Evolutionary conservation across 495 filamentous ascomycete species (phyloP).

Genomic region (Filosporella fistucella): DNA sequence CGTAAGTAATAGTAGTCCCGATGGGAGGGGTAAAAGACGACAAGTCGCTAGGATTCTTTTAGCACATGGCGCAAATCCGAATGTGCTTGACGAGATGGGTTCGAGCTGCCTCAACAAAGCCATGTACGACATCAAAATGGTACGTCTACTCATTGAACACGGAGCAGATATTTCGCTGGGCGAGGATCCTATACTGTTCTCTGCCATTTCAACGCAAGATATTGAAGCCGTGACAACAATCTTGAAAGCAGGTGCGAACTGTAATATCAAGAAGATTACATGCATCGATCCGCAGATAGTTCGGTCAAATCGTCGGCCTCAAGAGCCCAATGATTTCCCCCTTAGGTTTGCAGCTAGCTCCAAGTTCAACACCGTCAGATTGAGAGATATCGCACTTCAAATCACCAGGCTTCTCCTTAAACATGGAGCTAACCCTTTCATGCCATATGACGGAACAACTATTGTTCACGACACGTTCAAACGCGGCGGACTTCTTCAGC

Average conservation of each 20-base stretch:
- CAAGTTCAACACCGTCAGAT: background rate
- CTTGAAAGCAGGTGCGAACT: slow-evolving; percentile 12
- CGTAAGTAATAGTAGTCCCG: slow-evolving; percentile 5
- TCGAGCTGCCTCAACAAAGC: slow-evolving; percentile 18
- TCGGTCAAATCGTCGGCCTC: background rate
- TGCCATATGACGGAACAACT: background rate
- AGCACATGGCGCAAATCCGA: slow-evolving; percentile 33
- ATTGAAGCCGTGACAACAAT: slow-evolving; percentile 3
- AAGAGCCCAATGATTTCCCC: background rate
- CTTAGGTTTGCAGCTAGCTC: slow-evolving; percentile 4
- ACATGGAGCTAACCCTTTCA: background rate
- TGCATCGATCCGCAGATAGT: background rate
- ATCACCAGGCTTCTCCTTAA: slow-evolving; percentile 4
- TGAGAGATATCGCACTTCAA: background rate
- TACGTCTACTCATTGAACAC: slow-evolving; percentile 19
- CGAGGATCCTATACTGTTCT: slow-evolving; percentile 3
- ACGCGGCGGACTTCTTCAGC: background rate
- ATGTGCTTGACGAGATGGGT: slow-evolving; percentile 27
- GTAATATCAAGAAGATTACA: background rate
- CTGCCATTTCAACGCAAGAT: slow-evolving; percentile 15
- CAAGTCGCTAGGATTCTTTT: slow-evolving; percentile 24
- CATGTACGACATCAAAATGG: slow-evolving; percentile 38
- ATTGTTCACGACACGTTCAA: slow-evolving; percentile 4
- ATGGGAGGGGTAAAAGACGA: background rate
- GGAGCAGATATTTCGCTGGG: slow-evolving; percentile 20